phyloP scores from a whole-genome alignment of 805 yeast genomes.

The Kazachstania bromeliacearum region DNA sequence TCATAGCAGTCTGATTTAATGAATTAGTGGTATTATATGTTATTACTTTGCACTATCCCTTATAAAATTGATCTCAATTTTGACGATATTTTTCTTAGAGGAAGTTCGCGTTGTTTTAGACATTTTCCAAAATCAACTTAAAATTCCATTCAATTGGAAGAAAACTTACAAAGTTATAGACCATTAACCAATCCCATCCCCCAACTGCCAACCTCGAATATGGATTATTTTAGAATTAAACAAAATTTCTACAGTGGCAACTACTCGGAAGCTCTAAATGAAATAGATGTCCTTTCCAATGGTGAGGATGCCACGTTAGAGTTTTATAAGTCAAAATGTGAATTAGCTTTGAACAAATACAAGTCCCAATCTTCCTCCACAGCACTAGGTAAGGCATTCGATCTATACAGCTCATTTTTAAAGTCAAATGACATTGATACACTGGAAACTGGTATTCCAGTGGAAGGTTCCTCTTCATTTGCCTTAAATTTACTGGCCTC shows the following conservation, averaged over 20 bases:
- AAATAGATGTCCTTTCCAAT: constrained; percentile 32
- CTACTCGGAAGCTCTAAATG: constrained; percentile 36
- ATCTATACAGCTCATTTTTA: constrained; percentile 21
- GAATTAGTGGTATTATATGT: no score
- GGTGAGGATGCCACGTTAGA: constrained; percentile 20
- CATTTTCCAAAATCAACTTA: no score
- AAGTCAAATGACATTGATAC: constrained; percentile 11
- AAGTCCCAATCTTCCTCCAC: constrained; percentile 9
- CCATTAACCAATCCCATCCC: no score
- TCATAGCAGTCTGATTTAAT: no score
- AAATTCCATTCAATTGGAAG: no score
- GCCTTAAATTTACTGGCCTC: constrained; percentile 22
- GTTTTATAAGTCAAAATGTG: constrained; percentile 30
- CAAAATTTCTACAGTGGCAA: constrained; percentile 57
- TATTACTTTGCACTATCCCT: no score
- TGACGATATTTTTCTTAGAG: no score
- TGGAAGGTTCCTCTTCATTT: constrained; percentile 12
- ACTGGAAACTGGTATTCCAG: constrained; percentile 6
- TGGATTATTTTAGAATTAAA: constrained; percentile 45
- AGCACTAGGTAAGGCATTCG: constrained; percentile 24
- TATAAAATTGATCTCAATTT: no score
- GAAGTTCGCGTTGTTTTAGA: no score
- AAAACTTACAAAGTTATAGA: no score
- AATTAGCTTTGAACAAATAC: constrained; percentile 23
- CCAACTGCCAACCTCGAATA: no score